These are phyloP conservation scores for Leonotis leonurus DNA, from an alignment of 257 asterid species.

Conservation along the genomic window DNA sequence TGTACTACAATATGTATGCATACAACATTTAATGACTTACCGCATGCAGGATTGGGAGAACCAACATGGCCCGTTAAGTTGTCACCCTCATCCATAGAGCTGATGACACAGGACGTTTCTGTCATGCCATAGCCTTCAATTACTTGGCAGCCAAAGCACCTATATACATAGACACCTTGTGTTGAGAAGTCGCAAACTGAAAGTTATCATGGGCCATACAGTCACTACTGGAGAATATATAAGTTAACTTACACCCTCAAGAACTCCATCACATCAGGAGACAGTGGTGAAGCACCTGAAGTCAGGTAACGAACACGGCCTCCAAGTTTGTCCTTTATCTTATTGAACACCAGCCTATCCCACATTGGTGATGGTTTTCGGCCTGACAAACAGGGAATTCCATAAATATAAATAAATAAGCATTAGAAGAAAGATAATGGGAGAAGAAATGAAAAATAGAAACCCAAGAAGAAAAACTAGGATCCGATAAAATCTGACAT, in stretches of 20 bases:
- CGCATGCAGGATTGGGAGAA: conserved; percentile 91
- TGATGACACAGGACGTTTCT: conserved; percentile 90
- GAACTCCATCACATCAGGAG: conserved; percentile 95
- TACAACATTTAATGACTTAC: too few species aligned
- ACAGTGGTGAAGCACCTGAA: conserved; percentile 97
- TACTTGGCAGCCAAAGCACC: conserved; percentile 87
- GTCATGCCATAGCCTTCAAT: conserved; percentile 98
- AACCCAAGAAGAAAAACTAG: too few species aligned
- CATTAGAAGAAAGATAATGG: too few species aligned
- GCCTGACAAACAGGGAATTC: conserved; percentile 34
- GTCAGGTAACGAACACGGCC: conserved; percentile 88
- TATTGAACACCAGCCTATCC: conserved; percentile 91
- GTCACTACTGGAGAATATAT: neutral
- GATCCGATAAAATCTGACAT: too few species aligned
- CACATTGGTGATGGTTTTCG: conserved; percentile 91
- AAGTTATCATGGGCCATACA: neutral
- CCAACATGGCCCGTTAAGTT: conserved; percentile 80
- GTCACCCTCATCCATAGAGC: conserved; percentile 70
- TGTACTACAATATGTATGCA: too few species aligned
- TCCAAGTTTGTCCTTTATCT: conserved; percentile 87
- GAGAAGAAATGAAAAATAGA: too few species aligned
- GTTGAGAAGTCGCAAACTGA: conserved; percentile 6
- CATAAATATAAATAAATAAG: too few species aligned
- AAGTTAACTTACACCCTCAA: conserved; percentile 70
- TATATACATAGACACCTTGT: conserved; percentile 23